Evolutionary conservation across 208 protist genomes (phyloP).

Genomic region (Trypanosoma conorhini): DNA sequence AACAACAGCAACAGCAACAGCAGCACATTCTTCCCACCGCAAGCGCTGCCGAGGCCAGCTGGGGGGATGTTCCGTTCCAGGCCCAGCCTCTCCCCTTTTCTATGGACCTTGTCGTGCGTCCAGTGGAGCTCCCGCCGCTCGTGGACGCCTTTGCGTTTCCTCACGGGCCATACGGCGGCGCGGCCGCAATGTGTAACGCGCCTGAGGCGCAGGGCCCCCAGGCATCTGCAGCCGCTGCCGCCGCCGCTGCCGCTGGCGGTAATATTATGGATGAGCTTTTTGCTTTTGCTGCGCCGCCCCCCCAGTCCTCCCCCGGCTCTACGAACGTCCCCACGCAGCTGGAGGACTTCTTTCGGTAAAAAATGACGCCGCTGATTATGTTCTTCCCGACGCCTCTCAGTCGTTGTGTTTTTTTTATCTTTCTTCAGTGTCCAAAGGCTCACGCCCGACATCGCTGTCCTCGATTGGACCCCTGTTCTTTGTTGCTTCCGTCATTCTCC

Average conservation of each 20-base stretch:
- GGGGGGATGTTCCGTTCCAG: slow-evolving; percentile 19
- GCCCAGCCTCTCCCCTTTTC: slow-evolving; percentile 31
- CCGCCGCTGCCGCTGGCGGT: too few relatives aligned
- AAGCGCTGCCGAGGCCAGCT: neutral
- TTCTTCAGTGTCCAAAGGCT: neutral
- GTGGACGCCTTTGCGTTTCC: neutral
- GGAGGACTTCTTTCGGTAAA: slow-evolving; percentile 45
- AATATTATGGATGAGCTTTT: slow-evolving; percentile 53
- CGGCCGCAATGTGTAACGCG: neutral
- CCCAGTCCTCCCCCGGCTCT: neutral
- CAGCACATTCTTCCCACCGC: neutral
- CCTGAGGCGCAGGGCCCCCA: neutral
- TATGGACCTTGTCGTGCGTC: slow-evolving; percentile 20
- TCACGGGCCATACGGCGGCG: neutral
- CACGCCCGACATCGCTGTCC: neutral
- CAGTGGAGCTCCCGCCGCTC: slow-evolving; percentile 15
- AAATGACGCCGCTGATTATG: neutral
- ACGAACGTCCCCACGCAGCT: slow-evolving; percentile 17
- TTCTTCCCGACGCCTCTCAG: neutral
- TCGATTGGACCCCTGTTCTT: neutral
- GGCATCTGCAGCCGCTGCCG: slow-evolving; percentile 6
- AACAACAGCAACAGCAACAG: slow-evolving; percentile 3
- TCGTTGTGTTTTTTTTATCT: too few relatives aligned
- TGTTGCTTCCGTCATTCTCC: too few relatives aligned
- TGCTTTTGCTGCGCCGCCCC: slow-evolving; percentile 16